Percentiles rank a stretch among this genome's conserved stretches.
phyloP scores from a whole-genome alignment of 768 basidiomycete genomes.

The Paxillus involutus region DNA sequence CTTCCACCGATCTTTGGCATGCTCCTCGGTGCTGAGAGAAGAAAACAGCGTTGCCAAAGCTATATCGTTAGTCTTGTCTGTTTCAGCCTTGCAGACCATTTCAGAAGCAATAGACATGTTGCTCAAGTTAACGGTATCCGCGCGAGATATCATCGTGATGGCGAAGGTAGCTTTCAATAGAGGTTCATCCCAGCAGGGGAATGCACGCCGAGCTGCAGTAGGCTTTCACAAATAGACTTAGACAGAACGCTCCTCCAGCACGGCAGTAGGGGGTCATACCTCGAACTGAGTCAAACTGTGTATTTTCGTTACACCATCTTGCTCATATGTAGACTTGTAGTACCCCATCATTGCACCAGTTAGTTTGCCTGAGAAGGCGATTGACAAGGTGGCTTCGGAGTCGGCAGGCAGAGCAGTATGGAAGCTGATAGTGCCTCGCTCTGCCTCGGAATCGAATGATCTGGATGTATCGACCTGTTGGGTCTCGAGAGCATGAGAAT shows the following conservation, averaged over 20 bases:
- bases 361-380: constrained; percentile 70
- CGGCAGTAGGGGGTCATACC: constrained; percentile 35
- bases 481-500: constrained; percentile 51
- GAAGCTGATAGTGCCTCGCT: constrained; percentile 66
- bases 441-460: constrained; percentile 56
- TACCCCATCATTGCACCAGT: constrained; percentile 79
- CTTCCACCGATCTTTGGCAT: constrained; percentile 60
- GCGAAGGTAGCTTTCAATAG: constrained; percentile 81
- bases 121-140: constrained; percentile 72
- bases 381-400: constrained; percentile 66
- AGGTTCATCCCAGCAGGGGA: constrained; percentile 95
- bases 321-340: constrained; percentile 67
- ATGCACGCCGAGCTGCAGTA: constrained; percentile 78
- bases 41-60: constrained; percentile 44
- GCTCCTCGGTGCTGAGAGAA: constrained; percentile 35
- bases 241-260: neutral
- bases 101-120: constrained; percentile 85
- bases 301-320: constrained; percentile 60
- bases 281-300: constrained; percentile 91
- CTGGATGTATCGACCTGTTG: constrained; percentile 47
- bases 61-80: constrained; percentile 27
- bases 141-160: constrained; percentile 77
- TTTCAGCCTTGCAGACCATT: constrained; percentile 39
- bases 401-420: constrained; percentile 58
- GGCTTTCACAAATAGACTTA: constrained; percentile 45